Evolutionary conservation across 805 yeast genomes (phyloP), one percentile per base, ranked within the genome.

Genomic region (Clavispora fructus): DNA sequence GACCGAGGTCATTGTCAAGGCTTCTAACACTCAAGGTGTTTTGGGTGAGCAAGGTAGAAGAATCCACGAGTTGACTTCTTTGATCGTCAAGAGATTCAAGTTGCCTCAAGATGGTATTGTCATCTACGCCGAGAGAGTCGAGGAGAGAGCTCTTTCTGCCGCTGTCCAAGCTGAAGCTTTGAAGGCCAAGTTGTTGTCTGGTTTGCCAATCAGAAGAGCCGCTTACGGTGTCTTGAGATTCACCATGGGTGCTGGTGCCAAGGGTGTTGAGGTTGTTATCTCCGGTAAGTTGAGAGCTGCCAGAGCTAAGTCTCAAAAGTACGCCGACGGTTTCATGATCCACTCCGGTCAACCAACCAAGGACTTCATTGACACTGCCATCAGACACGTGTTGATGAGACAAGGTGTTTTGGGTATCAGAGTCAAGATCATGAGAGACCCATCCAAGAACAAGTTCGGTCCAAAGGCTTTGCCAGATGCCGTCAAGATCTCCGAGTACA

Each of bases 341-440:
- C 99, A 94, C 94, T 90, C 97, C 69, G 99, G 99, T 88, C 99
- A 94, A 83, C 99, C 99, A 79, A 94, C 92, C 75, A 84, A 80
- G 64, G 99, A 94, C 74, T 94, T 94, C 86, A 94, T 94, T 72
- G 99, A 94, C 78, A 78, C 83, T 72, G 99, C 99, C 66, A 91
- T 96, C 75, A 91, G 99, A 80, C 98, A 94, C 92, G 98, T 92
- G 67, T 82, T 94, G 74, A 86, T 94, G 83, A 91, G 98, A 84
- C 98, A 94, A 82, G 99, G 99, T 89, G 98, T 94, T 61, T 84
- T 94, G 72, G 99, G 99, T 85, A 85, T 94, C 75, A 92, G 88
- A 85, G 98, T 94, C 70, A 94, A 94, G 86, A 94, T 94, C 73
- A 94, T 94, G 99, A 89, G 88, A 75, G 98, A 92, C 83, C 97